Evolutionary conservation across 1,284 basidiomycete genomes (phyloP), one percentile per base, ranked within the genome.

Genomic region (Leccinum huronense): DNA sequence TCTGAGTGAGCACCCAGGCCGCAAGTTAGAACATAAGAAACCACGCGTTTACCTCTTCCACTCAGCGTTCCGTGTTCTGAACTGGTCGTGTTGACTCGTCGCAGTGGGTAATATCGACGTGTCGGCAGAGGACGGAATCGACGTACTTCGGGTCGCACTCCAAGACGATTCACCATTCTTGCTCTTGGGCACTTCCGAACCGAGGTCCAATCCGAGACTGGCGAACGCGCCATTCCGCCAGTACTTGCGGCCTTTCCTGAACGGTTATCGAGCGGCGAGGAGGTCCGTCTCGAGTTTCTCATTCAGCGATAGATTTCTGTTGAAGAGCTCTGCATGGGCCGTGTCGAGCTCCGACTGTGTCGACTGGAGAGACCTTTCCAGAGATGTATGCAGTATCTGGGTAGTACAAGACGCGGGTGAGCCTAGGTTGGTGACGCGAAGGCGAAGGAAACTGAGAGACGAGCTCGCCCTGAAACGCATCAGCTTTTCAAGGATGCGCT

Each of bases 101-200:
- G 98, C 96, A 69, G 98, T 98, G 0, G 95, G 95, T 13, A 97
- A 78, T 69, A 97, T 97, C 1, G 94, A 95, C 0, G 90, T 93
- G 71, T 97, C 95, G 4, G 91, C 89, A 5, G 89, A 86, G 69
- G 91, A 91, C 1, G 86, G 86, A 74, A 91, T 86, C 0, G 88
- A 84, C 3, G 86, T 86, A 53, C 78, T 79, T 64, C 85, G 79
- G 30, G 80, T 75, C 5, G 80, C 78, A 59, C 79, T 63, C 8
- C 63, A 30, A n/a, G 72, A 72, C 11, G 69, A 63, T 9, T 72
- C 74, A 2, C 65, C 69, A 6, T 62, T 66, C 59, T 68, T 74
- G 16, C 42, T 61, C 57, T 64, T 70, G n/a, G n/a, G 6, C 14
- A 23, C 31, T 11, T 67, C 68, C 45, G 59, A 58, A 5, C 65